A percentile compares a stretch with the other conserved stretches of the same genome.
These are phyloP conservation scores for Physocladia obscura DNA, from an alignment of 192 early-diverging fungal species.

Conservation along the genomic window DNA sequence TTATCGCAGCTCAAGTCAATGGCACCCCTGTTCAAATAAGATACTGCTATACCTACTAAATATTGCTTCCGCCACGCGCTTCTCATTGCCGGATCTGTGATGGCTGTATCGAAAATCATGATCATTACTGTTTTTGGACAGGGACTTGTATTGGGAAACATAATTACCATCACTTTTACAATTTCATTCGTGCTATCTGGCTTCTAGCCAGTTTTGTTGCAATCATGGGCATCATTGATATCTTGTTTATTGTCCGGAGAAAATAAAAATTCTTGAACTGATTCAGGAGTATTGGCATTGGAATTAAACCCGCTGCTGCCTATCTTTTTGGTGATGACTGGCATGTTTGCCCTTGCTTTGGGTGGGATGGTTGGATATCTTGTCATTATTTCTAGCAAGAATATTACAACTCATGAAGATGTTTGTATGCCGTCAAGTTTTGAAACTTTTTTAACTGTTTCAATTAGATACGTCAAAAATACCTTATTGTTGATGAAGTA, in stretches of 20 bases:
- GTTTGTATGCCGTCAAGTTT: background rate
- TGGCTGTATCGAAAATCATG: slow-evolving; percentile 77
- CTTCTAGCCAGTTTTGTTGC: slow-evolving; percentile 63
- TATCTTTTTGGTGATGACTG: slow-evolving; percentile 60
- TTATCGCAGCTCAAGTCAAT: slow-evolving; percentile 54
- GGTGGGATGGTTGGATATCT: slow-evolving; percentile 78
- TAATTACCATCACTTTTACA: slow-evolving; percentile 75
- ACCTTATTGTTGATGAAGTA: slow-evolving; percentile 4
- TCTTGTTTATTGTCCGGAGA: too few relatives aligned
- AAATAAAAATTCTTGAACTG: background rate
- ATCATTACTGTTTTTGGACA: slow-evolving; percentile 94
- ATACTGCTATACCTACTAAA: slow-evolving; percentile 87
- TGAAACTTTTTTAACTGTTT: background rate
- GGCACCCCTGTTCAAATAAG: slow-evolving; percentile 68
- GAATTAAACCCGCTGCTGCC: slow-evolving; percentile 61
- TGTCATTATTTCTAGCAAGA: slow-evolving; percentile 64
- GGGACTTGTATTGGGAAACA: slow-evolving; percentile 85
- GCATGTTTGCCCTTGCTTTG: slow-evolving; percentile 40
- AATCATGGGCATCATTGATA: slow-evolving; percentile 58
- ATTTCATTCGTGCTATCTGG: slow-evolving; percentile 65
- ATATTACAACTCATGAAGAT: slow-evolving; percentile 90
- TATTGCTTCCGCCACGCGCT: slow-evolving; percentile 84
- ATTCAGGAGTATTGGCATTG: slow-evolving; percentile 39
- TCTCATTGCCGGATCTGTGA: slow-evolving; percentile 87
- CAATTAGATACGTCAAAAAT: background rate